Percentiles rank a stretch among this genome's conserved stretches.
These are phyloP conservation scores for Arabis alpina DNA, from an alignment of 345 rosid genomes.

Conservation along the genomic window DNA sequence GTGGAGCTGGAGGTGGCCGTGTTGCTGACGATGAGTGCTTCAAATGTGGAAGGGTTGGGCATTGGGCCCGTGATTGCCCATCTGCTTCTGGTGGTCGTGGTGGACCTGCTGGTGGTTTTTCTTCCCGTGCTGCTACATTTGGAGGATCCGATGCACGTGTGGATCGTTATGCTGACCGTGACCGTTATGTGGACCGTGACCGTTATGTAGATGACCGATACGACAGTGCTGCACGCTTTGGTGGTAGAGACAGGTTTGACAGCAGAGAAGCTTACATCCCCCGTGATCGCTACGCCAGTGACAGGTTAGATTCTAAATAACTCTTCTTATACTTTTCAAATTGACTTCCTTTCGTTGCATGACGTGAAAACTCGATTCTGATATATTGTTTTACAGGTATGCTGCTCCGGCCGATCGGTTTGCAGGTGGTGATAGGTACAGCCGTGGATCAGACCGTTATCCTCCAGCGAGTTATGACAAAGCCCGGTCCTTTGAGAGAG, in stretches of 20 bases:
- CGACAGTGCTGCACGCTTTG: conserved; percentile 75
- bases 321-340: not conserved
- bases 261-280: conserved; percentile 71
- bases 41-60: conserved; percentile 93
- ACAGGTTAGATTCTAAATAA: conserved; percentile 58
- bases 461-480: conserved; percentile 71
- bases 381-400: conserved; percentile 55
- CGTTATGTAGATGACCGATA: conserved; percentile 91
- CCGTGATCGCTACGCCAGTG: conserved; percentile 73
- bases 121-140: conserved; percentile 67
- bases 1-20: conserved; percentile 72
- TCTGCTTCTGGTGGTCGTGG: conserved; percentile 85
- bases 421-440: conserved; percentile 63
- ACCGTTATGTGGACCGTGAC: conserved; percentile 67
- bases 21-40: conserved; percentile 89
- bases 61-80: conserved; percentile 99
- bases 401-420: conserved; percentile 75
- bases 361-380: too few relatives aligned
- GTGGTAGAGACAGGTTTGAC: conserved; percentile 86
- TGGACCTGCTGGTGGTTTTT: conserved; percentile 63
- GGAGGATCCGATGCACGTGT: conserved; percentile 74
- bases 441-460: conserved; percentile 72
- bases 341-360: not conserved
- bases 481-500: conserved; percentile 78
- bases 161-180: conserved; percentile 68